A percentile compares a stretch with the other conserved stretches of the same genome.
Conservation (phyloP, 257 asterid genomes). For the Solanum medicagineum region DNA sequence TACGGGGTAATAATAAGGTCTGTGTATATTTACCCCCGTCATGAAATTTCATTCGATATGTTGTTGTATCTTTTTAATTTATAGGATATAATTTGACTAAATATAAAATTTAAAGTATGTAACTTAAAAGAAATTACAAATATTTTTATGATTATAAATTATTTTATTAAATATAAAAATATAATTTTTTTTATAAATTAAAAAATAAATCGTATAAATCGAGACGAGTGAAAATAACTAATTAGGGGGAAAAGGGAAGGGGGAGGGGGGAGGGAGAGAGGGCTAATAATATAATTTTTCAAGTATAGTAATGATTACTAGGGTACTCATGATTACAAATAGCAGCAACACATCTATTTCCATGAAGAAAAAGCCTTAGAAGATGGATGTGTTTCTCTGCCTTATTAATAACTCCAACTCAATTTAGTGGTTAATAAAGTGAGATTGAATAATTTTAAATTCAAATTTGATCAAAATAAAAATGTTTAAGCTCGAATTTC, state of each 20-base stretch:
- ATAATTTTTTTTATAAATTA: too few species aligned
- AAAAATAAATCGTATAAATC: background rate
- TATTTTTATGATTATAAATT: too few species aligned
- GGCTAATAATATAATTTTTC: constrained; percentile 15
- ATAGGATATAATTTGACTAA: too few species aligned
- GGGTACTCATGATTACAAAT: constrained; percentile 32
- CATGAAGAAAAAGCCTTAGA: constrained; percentile 29
- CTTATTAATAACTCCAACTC: background rate
- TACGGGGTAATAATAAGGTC: too few species aligned
- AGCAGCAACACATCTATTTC: constrained; percentile 36
- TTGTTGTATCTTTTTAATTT: too few species aligned
- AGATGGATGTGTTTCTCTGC: constrained; percentile 7
- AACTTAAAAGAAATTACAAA: too few species aligned
- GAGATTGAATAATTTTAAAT: background rate
- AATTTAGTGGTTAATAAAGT: background rate
- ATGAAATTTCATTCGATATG: too few species aligned
- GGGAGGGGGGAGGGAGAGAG: background rate
- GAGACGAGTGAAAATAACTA: background rate
- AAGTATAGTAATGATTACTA: constrained; percentile 44
- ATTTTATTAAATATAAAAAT: too few species aligned
- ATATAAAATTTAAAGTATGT: too few species aligned
- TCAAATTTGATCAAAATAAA: too few species aligned
- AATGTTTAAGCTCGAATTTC: too few species aligned
- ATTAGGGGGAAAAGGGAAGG: background rate
- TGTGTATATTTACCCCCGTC: too few species aligned